Percentiles rank a stretch among this genome's conserved stretches.
phyloP scores from a whole-genome alignment of 2,329 filamentous ascomycete genomes.

The Aspergillus arachidicola region DNA sequence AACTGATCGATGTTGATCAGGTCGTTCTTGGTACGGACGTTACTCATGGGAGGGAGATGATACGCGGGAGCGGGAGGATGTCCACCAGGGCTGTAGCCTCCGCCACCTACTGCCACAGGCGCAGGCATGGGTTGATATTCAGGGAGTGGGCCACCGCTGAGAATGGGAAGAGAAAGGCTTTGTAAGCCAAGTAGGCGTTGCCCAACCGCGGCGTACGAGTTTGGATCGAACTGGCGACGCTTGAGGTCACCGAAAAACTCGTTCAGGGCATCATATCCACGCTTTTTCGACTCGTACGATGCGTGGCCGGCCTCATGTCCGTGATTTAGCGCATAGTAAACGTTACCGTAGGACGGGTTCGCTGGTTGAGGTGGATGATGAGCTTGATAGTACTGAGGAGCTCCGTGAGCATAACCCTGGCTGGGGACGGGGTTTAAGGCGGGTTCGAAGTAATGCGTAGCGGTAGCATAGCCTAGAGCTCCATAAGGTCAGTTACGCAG shows the following conservation, averaged over 20 bases:
- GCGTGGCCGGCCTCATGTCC: conserved; percentile 66
- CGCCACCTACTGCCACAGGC: conserved; percentile 59
- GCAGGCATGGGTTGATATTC: conserved; percentile 57
- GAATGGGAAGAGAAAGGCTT: conserved; percentile 63
- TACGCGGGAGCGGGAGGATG: conserved; percentile 75
- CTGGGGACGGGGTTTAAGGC: conserved; percentile 52
- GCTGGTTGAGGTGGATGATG: conserved; percentile 57
- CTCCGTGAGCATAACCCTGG: conserved; percentile 45
- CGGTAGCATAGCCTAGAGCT: conserved; percentile 34
- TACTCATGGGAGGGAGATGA: conserved; percentile 82
- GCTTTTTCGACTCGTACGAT: conserved; percentile 74
- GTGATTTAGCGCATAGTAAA: conserved; percentile 75
- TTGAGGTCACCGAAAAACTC: conserved; percentile 95
- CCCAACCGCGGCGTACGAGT: conserved; percentile 87
- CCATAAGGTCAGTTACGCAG: conserved; percentile 12
- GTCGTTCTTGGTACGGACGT: conserved; percentile 89
- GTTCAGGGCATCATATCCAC: conserved; percentile 83
- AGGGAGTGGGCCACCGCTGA: conserved; percentile 59
- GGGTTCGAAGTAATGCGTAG: conserved; percentile 59
- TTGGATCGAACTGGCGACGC: conserved; percentile 84
- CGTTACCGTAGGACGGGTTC: conserved; percentile 65
- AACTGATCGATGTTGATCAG: conserved; percentile 92
- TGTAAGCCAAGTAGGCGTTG: conserved; percentile 84
- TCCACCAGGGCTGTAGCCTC: conserved; percentile 56
- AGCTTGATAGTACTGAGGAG: conserved; percentile 56